phyloP scores from a whole-genome alignment of 345 rosid species.

The Reutealis trisperma region DNA sequence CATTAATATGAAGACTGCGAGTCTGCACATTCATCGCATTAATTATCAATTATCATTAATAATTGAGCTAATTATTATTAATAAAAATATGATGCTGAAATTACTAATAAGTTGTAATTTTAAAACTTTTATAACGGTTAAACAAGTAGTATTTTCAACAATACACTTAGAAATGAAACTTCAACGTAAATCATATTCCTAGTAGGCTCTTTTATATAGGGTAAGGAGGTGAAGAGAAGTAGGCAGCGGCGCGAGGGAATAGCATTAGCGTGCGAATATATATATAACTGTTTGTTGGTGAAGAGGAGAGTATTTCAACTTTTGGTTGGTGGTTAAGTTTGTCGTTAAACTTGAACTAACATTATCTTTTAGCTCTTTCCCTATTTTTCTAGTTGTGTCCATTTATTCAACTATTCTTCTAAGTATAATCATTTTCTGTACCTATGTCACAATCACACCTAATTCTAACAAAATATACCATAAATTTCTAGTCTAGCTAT shows the following conservation, averaged over 20 bases:
- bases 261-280: too few species aligned
- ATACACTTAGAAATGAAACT: too few species aligned
- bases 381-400: not conserved
- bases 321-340: not conserved
- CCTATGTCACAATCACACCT: conserved; percentile 11
- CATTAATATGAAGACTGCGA: too few species aligned
- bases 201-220: not conserved
- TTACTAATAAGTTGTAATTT: too few species aligned
- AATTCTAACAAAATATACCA: conserved; percentile 9
- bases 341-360: not conserved
- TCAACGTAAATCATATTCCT: too few species aligned
- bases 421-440: too few species aligned
- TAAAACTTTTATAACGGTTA: too few species aligned
- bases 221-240: not conserved
- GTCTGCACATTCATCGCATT: too few species aligned
- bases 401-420: not conserved
- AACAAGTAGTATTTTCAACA: too few species aligned
- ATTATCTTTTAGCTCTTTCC: not conserved
- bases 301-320: not conserved
- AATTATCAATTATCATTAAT: too few species aligned
- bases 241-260: not conserved
- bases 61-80: too few species aligned
- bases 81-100: too few species aligned
- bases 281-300: not conserved
- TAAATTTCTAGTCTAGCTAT: not conserved